Base-by-base conservation (phyloP, 805 yeast species). In the Yarrowia porcina region DNA sequence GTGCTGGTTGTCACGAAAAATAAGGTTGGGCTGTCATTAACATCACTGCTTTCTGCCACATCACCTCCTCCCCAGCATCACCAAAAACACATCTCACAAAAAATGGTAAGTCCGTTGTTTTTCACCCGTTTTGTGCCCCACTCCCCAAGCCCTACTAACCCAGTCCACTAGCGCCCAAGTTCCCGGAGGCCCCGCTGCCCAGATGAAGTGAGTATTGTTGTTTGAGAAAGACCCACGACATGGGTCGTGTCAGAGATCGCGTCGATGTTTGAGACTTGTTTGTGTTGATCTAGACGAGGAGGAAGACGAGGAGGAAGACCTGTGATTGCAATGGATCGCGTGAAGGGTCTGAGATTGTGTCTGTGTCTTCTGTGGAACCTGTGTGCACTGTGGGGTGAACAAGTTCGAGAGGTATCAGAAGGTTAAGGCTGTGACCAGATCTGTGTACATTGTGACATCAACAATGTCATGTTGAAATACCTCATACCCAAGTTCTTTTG, bases 111-210 rank as follows among this genome's bases (percentile, higher is more conserved):
- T 52, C 13, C 25, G 12, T 9, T 35, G 11, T 20, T 18, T 45
- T n/a, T n/a, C n/a, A n/a, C n/a, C n/a, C n/a, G n/a, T n/a, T n/a
- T 4, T 45, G 36, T 18, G 36, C 17, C 36, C n/a, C 3, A 12
- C 3, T 5, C 45, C n/a, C 7, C 13, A 28, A n/a, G 17, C 11
- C 57, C 5, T 21, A 52, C 59, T 52, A 52, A 52, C 59, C 11
- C 59, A 52, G 59, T 52, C 59, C 44, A 52, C 59, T 27, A 52
- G 59, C 33, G 59, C 44, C 23, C 59, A 52, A 36, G 59, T 52
- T 52, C 59, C 59, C 59, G 59, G 59, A 52, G 59, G 59, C 59
- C 59, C 59, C 44, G 59, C 59, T 52, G 59, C 59, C 59, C 59
- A 52, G 59, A 52, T 52, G 59, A 52, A 52, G 59, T 52, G 44